Evolutionary conservation across 73 alveolate genomes (phyloP), one percentile per base, ranked within the genome.

Genomic region (Paramecium pentaurelia): DNA sequence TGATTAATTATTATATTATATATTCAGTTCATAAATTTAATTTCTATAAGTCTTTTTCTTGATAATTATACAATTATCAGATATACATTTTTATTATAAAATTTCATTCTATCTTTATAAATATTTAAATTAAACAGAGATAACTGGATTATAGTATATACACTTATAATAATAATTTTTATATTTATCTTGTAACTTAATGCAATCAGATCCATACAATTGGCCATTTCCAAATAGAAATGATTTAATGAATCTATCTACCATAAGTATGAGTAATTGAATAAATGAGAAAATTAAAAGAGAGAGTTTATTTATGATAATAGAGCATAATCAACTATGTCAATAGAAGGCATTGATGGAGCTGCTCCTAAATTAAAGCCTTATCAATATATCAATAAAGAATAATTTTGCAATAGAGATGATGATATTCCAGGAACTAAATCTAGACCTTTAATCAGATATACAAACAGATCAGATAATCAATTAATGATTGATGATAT

Each of bases 201-300:
- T 88, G 87, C 32, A 22, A 44, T 64, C 51, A 49, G 96, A 93
- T 83, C 97, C 96, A 16, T 93, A 75, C 30, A 86, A 89, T 54
- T 90, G 96, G 96, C 97, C 97, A 0, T 91, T 95, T 92, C 98
- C 98, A 10, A 83, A 87, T 14, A 20, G 97, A 54, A 36, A 59
- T 22, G 96, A 95, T 83, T 44, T 94, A 34, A 95, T 95, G 98
- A 71, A 90, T 32, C 77, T 95, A 27, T 60, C 73, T 27, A 94
- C 98, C 16, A 91, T 95, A 12, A 77, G 85, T 37, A 45, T 28
- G 88, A 18, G 37, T 64, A 45, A 28, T 8, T 58, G 9, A 25
- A 11, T 45, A 40, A 45, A 16, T 16, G 16, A 80, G 71, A 80
- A 45, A 45, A 80, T 45, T 25, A 40, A 42, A 80, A 47, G 34